Base-by-base conservation (phyloP, 2,329 filamentous ascomycete species). In the Diaporthe capsici region DNA sequence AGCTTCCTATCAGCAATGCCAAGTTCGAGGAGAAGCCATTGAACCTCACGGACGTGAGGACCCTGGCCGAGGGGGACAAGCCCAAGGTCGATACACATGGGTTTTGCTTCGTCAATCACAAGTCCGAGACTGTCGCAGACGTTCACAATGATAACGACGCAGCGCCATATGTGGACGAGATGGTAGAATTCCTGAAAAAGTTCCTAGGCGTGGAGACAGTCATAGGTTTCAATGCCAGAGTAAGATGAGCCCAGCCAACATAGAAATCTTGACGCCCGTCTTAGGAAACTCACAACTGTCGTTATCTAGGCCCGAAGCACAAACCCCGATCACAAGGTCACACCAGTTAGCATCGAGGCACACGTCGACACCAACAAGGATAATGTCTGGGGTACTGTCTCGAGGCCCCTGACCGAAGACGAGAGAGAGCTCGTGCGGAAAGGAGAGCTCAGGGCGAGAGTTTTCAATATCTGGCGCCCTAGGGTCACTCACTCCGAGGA, bases 401-500 rank as follows among this genome's bases (percentile, higher is more conserved):
- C 68, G 22, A 28, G 68, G 25, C 68, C 68, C 15, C 51, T 71
- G 31, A 71, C 68, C 20, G 68, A 72, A 39, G 68, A 60, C 42
- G 68, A 72, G 42, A 39, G 68, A 47, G 68, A 72, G 5, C 68
- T 42, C 6, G 53, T 72, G 20, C 68, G 68, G 4, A 49, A 53
- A 37, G 68, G 68, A 28, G 37, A 72, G 51, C n/a, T 60, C n/a
- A 72, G 68, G 68, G 68, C 68, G 25, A 72, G 68, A 17, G 17
- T 72, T 17, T 72, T 72, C 68, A 72, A 72, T 25, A 72, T 72
- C 68, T 72, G 68, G 68, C 68, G 68, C 68, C 68, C 68, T 25
- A 55, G 68, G 13, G 68, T 72, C 25, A 72, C 44, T 17, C 68
- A 72, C 53, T 7, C 68, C 17, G 68, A 72, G 51, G 68, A 72